phyloP scores from a whole-genome alignment of 768 basidiomycete genomes.

The Suillus lakei region DNA sequence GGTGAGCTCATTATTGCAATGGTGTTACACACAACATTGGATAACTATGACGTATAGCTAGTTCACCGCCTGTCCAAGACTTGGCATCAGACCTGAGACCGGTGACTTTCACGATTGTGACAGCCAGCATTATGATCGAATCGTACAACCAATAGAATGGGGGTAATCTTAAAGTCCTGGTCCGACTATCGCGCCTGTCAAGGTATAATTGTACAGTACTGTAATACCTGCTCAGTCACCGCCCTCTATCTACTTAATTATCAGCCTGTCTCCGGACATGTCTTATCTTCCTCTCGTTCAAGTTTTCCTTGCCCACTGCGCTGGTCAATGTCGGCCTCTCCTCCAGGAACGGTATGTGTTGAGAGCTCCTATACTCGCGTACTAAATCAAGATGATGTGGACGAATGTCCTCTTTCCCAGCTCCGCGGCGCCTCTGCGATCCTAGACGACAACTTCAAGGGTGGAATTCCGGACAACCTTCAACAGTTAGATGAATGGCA shows the following conservation, averaged over 20 bases:
- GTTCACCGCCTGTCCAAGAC: background rate
- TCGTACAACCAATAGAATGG: background rate
- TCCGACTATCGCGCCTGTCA: background rate
- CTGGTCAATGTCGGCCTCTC: background rate
- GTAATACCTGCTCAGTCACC: background rate
- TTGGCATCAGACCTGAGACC: background rate
- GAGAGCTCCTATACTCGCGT: background rate
- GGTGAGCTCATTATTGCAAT: background rate
- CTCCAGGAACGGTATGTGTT: background rate
- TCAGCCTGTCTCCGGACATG: background rate
- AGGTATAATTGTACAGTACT: background rate
- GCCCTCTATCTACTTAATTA: background rate
- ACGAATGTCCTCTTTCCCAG: background rate
- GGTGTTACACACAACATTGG: background rate
- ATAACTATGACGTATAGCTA: background rate
- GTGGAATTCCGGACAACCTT: background rate
- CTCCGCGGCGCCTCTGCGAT: background rate
- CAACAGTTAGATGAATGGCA: constrained; percentile 40
- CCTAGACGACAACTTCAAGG: background rate
- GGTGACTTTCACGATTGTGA: background rate
- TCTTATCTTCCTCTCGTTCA: background rate
- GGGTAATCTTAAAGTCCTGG: background rate
- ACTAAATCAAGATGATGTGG: background rate
- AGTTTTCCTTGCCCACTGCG: background rate
- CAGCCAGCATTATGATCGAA: background rate